phyloP scores from a whole-genome alignment of 2,329 filamentous ascomycete species.

The Didymella sp. region DNA sequence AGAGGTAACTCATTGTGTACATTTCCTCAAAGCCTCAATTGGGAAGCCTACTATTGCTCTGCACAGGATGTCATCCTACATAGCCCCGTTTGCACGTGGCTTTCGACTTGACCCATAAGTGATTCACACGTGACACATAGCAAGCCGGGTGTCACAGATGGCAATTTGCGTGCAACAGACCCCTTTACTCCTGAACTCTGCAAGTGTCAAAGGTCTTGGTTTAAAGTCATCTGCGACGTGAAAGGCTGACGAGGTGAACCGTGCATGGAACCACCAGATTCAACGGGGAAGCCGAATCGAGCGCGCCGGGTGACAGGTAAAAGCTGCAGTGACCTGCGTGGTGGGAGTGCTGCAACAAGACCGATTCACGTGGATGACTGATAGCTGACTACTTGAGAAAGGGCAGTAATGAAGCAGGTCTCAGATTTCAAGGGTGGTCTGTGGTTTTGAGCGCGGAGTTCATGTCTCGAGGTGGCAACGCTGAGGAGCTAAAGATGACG shows the following conservation, averaged over 20 bases:
- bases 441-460: not conserved
- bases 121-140: not conserved
- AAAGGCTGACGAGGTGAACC: conserved; percentile 18
- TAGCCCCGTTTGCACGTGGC: not conserved
- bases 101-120: not conserved
- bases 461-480: conserved; percentile 1
- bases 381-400: no score
- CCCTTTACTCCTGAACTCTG: conserved; percentile 6
- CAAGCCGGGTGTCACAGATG: not conserved
- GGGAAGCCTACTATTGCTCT: not conserved
- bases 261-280: conserved; percentile 9
- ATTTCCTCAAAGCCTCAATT: not conserved
- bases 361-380: not conserved
- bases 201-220: conserved; percentile 7
- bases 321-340: conserved; percentile 1
- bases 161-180: conserved; percentile 3
- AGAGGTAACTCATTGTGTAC: not conserved
- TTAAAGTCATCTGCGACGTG: conserved; percentile 20
- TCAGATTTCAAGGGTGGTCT: not conserved
- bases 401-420: not conserved
- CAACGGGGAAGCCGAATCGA: conserved; percentile 10
- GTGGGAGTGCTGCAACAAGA: not conserved
- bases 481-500: conserved; percentile 8
- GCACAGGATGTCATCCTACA: not conserved
- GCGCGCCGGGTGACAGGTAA: conserved; percentile 10